A percentile compares a stretch with the other conserved stretches of the same genome.
Conservation (phyloP, 1,284 basidiomycete species). For the Marasmius fiardii region DNA sequence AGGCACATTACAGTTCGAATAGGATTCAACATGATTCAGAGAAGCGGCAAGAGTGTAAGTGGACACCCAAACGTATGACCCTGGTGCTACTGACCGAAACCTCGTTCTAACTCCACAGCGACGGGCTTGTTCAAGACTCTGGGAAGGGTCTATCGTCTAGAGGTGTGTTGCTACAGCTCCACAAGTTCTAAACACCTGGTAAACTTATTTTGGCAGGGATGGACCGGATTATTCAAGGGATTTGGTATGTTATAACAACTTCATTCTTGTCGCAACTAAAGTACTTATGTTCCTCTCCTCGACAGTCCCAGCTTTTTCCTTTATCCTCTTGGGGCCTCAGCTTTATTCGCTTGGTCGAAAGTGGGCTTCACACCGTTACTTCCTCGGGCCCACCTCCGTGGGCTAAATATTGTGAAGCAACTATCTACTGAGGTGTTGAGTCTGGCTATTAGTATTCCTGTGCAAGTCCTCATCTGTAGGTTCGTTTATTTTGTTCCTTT, state of each 20-base stretch:
- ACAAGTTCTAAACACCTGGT: background rate
- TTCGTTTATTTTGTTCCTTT: background rate
- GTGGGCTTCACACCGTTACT: background rate
- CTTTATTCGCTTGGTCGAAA: too few species aligned
- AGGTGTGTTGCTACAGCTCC: background rate
- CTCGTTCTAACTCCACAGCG: background rate
- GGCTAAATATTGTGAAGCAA: background rate
- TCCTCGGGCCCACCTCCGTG: background rate
- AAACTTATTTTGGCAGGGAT: background rate
- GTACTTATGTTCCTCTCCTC: too few species aligned
- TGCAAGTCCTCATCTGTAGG: background rate
- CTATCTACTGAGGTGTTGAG: background rate
- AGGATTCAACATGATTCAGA: background rate
- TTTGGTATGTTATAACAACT: background rate
- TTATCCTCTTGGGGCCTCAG: too few species aligned
- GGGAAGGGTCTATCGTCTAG: background rate
- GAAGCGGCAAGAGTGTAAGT: background rate
- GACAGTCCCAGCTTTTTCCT: too few species aligned
- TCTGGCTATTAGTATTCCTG: background rate
- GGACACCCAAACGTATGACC: background rate
- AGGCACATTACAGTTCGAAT: background rate
- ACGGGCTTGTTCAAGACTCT: background rate
- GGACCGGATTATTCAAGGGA: background rate
- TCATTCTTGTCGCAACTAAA: too few species aligned
- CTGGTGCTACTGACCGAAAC: too few species aligned